A percentile compares a stretch with the other conserved stretches of the same genome.
Evolutionary conservation across 2,329 filamentous ascomycete genomes (phyloP).

Genomic region (Parasarocladium wereldwijsianum): DNA sequence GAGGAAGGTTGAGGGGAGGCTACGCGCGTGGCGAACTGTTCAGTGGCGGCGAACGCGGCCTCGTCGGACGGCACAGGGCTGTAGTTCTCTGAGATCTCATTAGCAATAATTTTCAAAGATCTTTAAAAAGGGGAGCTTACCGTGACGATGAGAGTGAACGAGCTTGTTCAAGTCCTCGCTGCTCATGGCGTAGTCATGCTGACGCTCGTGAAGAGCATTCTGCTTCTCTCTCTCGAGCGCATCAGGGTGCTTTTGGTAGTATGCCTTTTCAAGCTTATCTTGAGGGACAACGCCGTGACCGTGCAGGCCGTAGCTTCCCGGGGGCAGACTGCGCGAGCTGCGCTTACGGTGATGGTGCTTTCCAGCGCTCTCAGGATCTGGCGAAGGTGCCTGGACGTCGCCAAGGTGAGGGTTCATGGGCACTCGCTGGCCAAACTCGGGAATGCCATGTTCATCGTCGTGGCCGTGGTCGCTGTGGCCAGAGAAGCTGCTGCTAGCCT

Average conservation of each 20-base stretch:
- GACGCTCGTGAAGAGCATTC: slow-evolving; percentile 37
- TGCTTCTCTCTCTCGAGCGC: slow-evolving; percentile 59
- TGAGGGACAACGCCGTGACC: slow-evolving; percentile 64
- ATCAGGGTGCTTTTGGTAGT: slow-evolving; percentile 87
- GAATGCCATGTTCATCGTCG: slow-evolving; percentile 76
- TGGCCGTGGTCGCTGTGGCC: slow-evolving; percentile 31
- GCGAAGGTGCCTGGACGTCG: slow-evolving; percentile 90
- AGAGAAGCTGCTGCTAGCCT: slow-evolving; percentile 44
- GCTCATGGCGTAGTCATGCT: slow-evolving; percentile 68
- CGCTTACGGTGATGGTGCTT: slow-evolving; percentile 54
- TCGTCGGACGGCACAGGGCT: slow-evolving; percentile 56
- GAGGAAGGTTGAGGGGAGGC: slow-evolving; percentile 46
- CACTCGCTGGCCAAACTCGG: slow-evolving; percentile 81
- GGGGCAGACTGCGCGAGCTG: slow-evolving; percentile 57
- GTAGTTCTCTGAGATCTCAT: slow-evolving; percentile 38
- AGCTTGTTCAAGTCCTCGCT: slow-evolving; percentile 84
- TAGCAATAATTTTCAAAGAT: not conserved
- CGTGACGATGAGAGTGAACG: slow-evolving; percentile 47
- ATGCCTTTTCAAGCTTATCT: slow-evolving; percentile 79
- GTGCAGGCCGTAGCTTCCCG: slow-evolving; percentile 85
- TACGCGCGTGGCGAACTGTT: slow-evolving; percentile 68
- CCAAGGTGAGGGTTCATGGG: slow-evolving; percentile 88
- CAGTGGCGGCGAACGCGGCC: slow-evolving; percentile 73
- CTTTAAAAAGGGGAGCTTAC: slow-evolving; percentile 20
- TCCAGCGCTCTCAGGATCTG: slow-evolving; percentile 39